phyloP scores from a whole-genome alignment of 2,329 filamentous ascomycete genomes.

The Corniculantispora saksenae region DNA sequence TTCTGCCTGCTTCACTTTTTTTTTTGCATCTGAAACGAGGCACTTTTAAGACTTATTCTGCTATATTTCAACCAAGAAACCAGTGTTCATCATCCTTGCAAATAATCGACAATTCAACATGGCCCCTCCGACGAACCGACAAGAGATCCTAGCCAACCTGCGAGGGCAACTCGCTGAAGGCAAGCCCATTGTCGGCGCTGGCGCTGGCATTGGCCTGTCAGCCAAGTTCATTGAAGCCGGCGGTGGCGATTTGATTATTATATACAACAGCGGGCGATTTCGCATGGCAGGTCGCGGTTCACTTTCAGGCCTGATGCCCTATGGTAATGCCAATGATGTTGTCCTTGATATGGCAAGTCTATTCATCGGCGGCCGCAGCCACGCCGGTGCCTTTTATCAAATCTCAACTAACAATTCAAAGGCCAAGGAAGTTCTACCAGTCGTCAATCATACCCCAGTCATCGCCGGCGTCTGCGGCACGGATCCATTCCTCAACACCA shows the following conservation, averaged over 20 bases:
- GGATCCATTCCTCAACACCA: conserved; percentile 67
- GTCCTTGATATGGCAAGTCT: conserved; percentile 64
- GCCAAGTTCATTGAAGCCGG: conserved; percentile 71
- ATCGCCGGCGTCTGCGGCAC: conserved; percentile 71
- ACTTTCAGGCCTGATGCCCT: conserved; percentile 69
- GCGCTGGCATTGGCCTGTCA: conserved; percentile 68
- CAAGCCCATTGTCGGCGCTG: conserved; percentile 66
- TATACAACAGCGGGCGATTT: conserved; percentile 73
- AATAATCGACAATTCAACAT: conserved; percentile 35
- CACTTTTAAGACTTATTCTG: neutral
- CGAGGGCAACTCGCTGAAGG: conserved; percentile 54
- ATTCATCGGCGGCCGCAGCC: neutral
- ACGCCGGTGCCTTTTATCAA: neutral
- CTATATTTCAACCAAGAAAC: neutral
- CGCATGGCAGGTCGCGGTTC: conserved; percentile 73
- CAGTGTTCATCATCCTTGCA: neutral
- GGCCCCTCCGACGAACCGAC: conserved; percentile 58
- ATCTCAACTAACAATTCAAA: conserved; percentile 26
- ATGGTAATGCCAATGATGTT: conserved; percentile 69
- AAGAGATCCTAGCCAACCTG: conserved; percentile 57
- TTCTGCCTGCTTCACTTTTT: neutral
- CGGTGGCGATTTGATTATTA: conserved; percentile 68
- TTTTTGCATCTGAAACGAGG: neutral
- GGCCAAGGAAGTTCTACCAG: conserved; percentile 65
- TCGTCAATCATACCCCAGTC: conserved; percentile 64